phyloP scores from a whole-genome alignment of 176 grass and related monocot species.

The Luzula sylvatica region DNA sequence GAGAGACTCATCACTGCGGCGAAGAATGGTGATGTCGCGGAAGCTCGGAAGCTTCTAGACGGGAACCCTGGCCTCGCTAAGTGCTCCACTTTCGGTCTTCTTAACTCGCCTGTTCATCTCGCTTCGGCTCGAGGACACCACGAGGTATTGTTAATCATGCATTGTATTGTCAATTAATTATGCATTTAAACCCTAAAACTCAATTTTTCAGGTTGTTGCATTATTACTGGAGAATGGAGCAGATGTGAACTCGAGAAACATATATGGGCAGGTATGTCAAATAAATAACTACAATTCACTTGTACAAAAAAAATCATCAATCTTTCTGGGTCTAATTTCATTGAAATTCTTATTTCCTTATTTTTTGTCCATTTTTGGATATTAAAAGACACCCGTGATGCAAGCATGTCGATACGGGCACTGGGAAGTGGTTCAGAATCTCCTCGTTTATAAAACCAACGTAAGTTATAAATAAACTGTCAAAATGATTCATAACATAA shows the following conservation, averaged over 20 bases:
- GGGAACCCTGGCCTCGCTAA: constrained; percentile 37
- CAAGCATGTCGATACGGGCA: constrained; percentile 72
- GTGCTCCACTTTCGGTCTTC: constrained; percentile 58
- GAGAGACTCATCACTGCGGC: constrained; percentile 62
- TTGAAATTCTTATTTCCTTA: neutral
- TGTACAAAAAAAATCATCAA: neutral
- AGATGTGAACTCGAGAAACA: constrained; percentile 51
- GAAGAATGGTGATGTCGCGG: constrained; percentile 48
- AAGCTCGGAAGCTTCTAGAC: constrained; percentile 45
- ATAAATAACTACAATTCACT: neutral
- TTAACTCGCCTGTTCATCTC: constrained; percentile 82
- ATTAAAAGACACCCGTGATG: constrained; percentile 62
- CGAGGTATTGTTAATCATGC: constrained; percentile 36
- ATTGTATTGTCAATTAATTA: neutral
- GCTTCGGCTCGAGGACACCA: constrained; percentile 56
- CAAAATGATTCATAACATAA: neutral
- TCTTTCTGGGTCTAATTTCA: neutral
- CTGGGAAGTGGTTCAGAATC: constrained; percentile 70
- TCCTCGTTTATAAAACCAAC: constrained; percentile 62
- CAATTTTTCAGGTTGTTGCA: constrained; percentile 30
- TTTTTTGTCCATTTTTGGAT: neutral
- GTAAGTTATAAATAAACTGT: constrained; percentile 17
- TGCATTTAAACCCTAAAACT: neutral
- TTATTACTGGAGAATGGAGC: constrained; percentile 66
- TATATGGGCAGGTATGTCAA: constrained; percentile 58